These are phyloP conservation scores for Alternaria sp. DNA, from an alignment of 2,329 filamentous ascomycete genomes.

Conservation along the genomic window DNA sequence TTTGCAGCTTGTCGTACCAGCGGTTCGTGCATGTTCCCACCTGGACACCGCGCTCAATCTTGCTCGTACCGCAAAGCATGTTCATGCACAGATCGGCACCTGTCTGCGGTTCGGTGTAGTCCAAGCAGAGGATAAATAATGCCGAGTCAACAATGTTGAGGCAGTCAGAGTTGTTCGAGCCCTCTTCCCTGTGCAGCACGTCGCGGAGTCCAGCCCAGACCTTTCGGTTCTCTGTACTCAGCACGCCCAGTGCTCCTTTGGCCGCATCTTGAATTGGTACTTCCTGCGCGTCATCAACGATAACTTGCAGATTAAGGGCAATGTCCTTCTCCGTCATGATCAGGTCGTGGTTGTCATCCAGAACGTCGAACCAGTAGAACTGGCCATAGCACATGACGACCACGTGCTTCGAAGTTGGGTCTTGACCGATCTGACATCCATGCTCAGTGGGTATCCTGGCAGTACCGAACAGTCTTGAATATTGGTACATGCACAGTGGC, in stretches of 20 bases:
- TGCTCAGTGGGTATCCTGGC: constrained; percentile 92
- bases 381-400: constrained; percentile 94
- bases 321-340: constrained; percentile 98
- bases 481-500: constrained; percentile 97
- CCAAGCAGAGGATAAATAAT: constrained; percentile 88
- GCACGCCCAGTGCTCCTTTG: constrained; percentile 90
- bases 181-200: constrained; percentile 81
- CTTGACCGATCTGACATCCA: constrained; percentile 94
- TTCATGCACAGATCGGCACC: constrained; percentile 92
- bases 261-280: constrained; percentile 92
- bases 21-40: constrained; percentile 97
- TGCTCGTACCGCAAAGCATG: constrained; percentile 95
- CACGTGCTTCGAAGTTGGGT: constrained; percentile 89
- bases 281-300: constrained; percentile 87
- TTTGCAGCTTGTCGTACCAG: constrained; percentile 99
- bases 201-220: constrained; percentile 93
- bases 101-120: constrained; percentile 85
- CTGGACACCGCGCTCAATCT: constrained; percentile 91
- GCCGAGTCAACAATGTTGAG: constrained; percentile 95
- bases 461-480: constrained; percentile 92
- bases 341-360: constrained; percentile 91
- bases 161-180: constrained; percentile 94
- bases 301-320: constrained; percentile 86
- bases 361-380: constrained; percentile 98
- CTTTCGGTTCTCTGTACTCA: constrained; percentile 96